Conservation (phyloP, 495 filamentous ascomycete species). For the Aspergillus diversus region DNA sequence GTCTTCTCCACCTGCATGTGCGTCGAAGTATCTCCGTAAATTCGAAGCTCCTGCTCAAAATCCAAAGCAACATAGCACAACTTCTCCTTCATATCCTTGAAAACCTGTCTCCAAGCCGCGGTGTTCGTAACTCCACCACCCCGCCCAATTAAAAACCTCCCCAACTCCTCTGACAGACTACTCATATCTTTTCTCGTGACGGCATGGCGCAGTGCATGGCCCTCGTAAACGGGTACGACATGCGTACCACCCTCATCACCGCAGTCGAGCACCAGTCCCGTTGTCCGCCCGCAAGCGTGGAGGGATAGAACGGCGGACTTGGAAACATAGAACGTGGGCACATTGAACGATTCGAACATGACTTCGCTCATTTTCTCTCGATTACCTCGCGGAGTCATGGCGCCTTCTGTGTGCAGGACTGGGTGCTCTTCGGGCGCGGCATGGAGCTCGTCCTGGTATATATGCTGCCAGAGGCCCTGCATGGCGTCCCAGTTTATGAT, state of each 20-base stretch:
- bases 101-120: conserved; percentile 99
- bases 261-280: conserved; percentile 99
- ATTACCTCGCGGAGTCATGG: conserved; percentile 99
- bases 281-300: conserved; percentile 99
- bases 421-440: conserved; percentile 99
- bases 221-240: conserved; percentile 99
- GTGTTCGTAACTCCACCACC: conserved; percentile 98
- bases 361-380: conserved; percentile 99
- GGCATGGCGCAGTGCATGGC: conserved; percentile 98
- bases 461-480: conserved; percentile 99
- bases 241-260: conserved; percentile 96
- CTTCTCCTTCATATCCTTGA: conserved; percentile 99
- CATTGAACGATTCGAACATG: conserved; percentile 99
- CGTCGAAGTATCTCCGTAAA: conserved; percentile 29
- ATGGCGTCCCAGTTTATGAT: conserved; percentile 99
- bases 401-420: conserved; percentile 96
- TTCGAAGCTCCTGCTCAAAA: conserved; percentile 99
- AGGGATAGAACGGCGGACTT: conserved; percentile 98
- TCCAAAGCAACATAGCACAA: conserved; percentile 98
- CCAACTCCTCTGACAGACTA: conserved; percentile 98
- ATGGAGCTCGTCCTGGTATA: conserved; percentile 99
- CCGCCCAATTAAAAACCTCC: conserved; percentile 93
- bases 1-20: conserved; percentile 69
- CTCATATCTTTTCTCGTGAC: conserved; percentile 99
- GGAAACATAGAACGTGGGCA: conserved; percentile 98